phyloP scores from a whole-genome alignment of 192 early-diverging fungal species.

The Funneliformis geosporum region DNA sequence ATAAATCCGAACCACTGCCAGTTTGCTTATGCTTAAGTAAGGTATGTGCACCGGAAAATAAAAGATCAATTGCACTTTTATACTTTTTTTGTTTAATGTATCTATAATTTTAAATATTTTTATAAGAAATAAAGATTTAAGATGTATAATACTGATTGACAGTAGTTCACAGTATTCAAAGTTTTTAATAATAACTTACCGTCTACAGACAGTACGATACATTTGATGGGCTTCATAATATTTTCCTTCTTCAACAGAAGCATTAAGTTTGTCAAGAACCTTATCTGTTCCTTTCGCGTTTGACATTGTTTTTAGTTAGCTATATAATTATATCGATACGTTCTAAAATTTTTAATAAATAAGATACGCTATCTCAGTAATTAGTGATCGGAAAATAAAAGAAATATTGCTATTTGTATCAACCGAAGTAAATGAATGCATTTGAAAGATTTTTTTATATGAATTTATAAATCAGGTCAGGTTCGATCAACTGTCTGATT shows the following conservation, averaged over 20 bases:
- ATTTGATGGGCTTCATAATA: conserved; percentile 99
- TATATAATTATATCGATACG: too few species aligned
- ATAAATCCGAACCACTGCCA: conserved; percentile 82
- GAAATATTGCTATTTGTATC: too few species aligned
- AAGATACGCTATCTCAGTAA: too few species aligned
- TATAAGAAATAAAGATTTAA: background rate
- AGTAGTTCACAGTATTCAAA: too few species aligned
- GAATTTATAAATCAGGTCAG: too few species aligned
- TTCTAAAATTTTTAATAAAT: too few species aligned
- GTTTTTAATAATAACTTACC: conserved; percentile 63
- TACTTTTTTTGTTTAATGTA: conserved; percentile 87
- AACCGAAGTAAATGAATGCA: too few species aligned
- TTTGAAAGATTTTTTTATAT: too few species aligned
- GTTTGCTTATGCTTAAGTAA: conserved; percentile 80
- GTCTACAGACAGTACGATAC: conserved; percentile 88
- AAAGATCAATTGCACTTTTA: conserved; percentile 71
- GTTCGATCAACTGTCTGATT: too few species aligned
- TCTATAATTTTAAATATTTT: too few species aligned
- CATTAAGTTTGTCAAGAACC: conserved; percentile 67
- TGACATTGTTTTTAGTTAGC: conserved; percentile 34
- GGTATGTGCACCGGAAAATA: conserved; percentile 76
- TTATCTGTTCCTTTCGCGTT: conserved; percentile 59
- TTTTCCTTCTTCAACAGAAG: conserved; percentile 71
- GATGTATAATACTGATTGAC: background rate
- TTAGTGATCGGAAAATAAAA: too few species aligned